Evolutionary conservation across 805 yeast genomes (phyloP).

Genomic region (Wickerhamiella allomyrinae): DNA sequence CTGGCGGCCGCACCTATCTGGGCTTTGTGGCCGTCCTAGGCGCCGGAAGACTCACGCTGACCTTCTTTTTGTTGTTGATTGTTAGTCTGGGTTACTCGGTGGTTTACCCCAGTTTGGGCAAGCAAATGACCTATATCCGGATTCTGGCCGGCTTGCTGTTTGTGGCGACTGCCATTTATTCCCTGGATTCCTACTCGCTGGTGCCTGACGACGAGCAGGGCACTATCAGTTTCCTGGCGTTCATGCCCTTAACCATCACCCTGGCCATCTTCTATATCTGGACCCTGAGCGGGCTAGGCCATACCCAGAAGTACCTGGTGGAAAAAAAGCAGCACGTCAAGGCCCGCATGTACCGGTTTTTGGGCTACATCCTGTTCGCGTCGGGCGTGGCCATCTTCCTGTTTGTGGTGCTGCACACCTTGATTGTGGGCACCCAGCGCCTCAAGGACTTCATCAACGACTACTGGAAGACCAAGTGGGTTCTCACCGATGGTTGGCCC

Average conservation of each 20-base stretch:
- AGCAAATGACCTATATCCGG: conserved; percentile 61
- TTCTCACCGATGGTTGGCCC: conserved; percentile 89
- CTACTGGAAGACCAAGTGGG: conserved; percentile 86
- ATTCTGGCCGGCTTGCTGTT: conserved; percentile 45
- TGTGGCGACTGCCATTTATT: conserved; percentile 38
- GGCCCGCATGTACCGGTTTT: conserved; percentile 66
- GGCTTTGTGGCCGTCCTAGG: conserved; percentile 65
- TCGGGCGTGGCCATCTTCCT: conserved; percentile 56
- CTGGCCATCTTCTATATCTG: conserved; percentile 60
- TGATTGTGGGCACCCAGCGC: conserved; percentile 60
- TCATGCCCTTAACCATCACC: conserved; percentile 59
- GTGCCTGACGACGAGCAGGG: conserved; percentile 32
- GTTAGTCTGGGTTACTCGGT: conserved; percentile 91
- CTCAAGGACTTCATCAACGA: conserved; percentile 64
- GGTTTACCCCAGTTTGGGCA: conserved; percentile 72
- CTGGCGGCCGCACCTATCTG: conserved; percentile 59
- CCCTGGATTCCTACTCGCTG: conserved; percentile 39
- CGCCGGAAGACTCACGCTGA: conserved; percentile 69
- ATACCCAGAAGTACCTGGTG: conserved; percentile 56
- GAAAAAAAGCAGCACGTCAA: conserved; percentile 88
- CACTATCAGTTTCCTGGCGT: conserved; percentile 38
- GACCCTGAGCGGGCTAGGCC: conserved; percentile 57
- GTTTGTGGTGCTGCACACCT: conserved; percentile 56
- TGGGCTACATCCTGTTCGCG: conserved; percentile 59
- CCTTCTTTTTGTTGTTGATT: conserved; percentile 72